Percentiles rank a stretch among this genome's conserved stretches.
Evolutionary conservation across 257 asterid genomes (phyloP).

Genomic region (Nicotiana tomentosiformis): DNA sequence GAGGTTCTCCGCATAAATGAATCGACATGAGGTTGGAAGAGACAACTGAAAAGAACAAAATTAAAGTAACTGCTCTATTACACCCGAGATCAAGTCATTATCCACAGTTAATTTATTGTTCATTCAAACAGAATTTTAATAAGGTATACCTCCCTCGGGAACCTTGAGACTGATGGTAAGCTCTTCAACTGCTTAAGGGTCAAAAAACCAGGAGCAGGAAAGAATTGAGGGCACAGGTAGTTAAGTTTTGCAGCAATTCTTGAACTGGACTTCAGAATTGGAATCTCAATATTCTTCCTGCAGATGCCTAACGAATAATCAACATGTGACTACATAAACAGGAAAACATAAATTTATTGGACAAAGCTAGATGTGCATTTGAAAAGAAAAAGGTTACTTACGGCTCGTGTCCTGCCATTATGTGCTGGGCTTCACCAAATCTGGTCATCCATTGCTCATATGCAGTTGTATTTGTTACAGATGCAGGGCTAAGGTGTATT

Average conservation of each 20-base stretch:
- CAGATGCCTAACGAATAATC: conserved; percentile 14
- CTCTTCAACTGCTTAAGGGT: conserved; percentile 31
- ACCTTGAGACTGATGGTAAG: conserved; percentile 18
- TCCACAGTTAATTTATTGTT: not conserved
- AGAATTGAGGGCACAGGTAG: conserved; percentile 76
- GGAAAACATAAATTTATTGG: not conserved
- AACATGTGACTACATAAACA: not conserved
- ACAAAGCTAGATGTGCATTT: conserved; percentile 1
- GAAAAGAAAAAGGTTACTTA: conserved; percentile 23
- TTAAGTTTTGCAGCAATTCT: conserved; percentile 76
- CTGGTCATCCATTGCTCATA: conserved; percentile 78
- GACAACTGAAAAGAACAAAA: conserved; percentile 41
- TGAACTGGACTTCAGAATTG: conserved; percentile 78
- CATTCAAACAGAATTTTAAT: not conserved
- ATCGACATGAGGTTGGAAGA: conserved; percentile 23
- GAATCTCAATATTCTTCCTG: conserved; percentile 83
- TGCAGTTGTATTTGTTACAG: conserved; percentile 42
- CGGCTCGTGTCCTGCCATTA: conserved; percentile 94
- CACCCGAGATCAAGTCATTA: not conserved
- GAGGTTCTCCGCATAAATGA: conserved; percentile 78
- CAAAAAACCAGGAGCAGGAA: conserved; percentile 85
- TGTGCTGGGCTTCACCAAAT: conserved; percentile 81
- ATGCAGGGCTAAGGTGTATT: conserved; percentile 65
- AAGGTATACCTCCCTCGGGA: conserved; percentile 33
- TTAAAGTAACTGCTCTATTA: conserved; percentile 9